Evolutionary conservation across 441 rosid genomes (phyloP).

Genomic region (Brassica balearica): DNA sequence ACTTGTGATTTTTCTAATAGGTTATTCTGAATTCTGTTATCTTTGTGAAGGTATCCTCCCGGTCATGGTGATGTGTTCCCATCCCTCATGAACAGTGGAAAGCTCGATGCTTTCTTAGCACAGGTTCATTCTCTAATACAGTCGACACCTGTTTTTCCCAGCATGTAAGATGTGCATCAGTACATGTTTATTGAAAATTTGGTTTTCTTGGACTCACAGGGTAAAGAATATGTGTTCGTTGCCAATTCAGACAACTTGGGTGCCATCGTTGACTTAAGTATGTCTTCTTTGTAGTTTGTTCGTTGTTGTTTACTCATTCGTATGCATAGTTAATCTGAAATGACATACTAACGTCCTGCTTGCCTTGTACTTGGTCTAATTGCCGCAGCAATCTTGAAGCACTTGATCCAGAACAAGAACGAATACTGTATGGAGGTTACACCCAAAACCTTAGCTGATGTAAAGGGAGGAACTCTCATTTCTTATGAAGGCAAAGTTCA

Average conservation of each 20-base stretch:
- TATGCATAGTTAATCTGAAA: neutral
- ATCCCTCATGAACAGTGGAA: constrained; percentile 73
- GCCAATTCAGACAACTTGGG: constrained; percentile 88
- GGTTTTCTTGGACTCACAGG: constrained; percentile 46
- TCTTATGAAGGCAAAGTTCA: constrained; percentile 96
- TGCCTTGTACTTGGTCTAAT: constrained; percentile 46
- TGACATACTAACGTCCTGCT: constrained; percentile 5
- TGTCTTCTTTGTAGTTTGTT: constrained; percentile 33
- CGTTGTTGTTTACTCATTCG: neutral
- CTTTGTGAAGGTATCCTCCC: constrained; percentile 72
- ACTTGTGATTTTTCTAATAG: neutral
- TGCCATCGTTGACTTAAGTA: constrained; percentile 76
- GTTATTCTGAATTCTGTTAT: neutral
- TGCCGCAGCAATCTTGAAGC: constrained; percentile 63
- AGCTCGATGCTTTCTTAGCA: constrained; percentile 64
- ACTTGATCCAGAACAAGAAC: constrained; percentile 69
- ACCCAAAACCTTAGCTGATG: constrained; percentile 97
- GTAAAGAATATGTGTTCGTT: constrained; percentile 75
- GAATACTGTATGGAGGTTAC: constrained; percentile 78
- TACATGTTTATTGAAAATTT: neutral
- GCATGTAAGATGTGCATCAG: neutral
- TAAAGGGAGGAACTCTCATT: constrained; percentile 97
- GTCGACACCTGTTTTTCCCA: neutral
- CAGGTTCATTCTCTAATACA: constrained; percentile 50
- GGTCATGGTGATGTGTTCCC: constrained; percentile 83